Base-by-base conservation (phyloP, 2,329 filamentous ascomycete genomes). In the Torrubiellomyces zombiae region DNA sequence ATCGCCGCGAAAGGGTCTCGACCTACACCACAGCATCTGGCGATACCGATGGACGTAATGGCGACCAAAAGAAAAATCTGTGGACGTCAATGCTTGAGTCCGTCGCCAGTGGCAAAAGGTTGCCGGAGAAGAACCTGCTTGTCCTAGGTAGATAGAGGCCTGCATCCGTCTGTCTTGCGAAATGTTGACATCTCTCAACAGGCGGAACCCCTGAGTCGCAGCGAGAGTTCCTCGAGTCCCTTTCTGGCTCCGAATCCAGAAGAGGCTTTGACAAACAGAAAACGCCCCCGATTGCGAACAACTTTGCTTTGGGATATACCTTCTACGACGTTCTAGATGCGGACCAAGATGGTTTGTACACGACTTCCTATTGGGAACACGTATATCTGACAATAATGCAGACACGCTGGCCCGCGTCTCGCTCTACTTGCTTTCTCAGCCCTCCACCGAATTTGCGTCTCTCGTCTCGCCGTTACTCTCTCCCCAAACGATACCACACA, bases 241-340 rank as follows among this genome's bases (percentile, higher is more conserved):
- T 72, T 15, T 64, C 65, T 22, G 59, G 53, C 37, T 57, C 57
- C 32, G 67, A 72, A 27, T 51, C 56, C 28, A 56, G 59, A 41
- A 57, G 60, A 37, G 58, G 51, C 34, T 53, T 58, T 37, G 70
- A 65, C 50, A 62, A 57, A 41, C 62, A 62, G 45, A 74, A 68
- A 47, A 65, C 67, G 32, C 76, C 81, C 2, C 81, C 82, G 13
- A 68, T 93, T 43, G 85, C 85, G 28, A 94, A 94, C 45, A 78
- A 77, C 45, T 93, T 92, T 51, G 85, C 85, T 8, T 56, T 94
- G 31, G 85, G 85, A 25, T 94, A 94, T 48, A 93, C 85, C 27
- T 94, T 93, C 53, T 82, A 91, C 48, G 82, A 94, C 52, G 82
- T 94, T 18, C 63, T 93, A 18, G 85, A 94, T 50, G 77, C 81